Evolutionary conservation across 345 rosid genomes (phyloP).

Genomic region (Geranium brycei): DNA sequence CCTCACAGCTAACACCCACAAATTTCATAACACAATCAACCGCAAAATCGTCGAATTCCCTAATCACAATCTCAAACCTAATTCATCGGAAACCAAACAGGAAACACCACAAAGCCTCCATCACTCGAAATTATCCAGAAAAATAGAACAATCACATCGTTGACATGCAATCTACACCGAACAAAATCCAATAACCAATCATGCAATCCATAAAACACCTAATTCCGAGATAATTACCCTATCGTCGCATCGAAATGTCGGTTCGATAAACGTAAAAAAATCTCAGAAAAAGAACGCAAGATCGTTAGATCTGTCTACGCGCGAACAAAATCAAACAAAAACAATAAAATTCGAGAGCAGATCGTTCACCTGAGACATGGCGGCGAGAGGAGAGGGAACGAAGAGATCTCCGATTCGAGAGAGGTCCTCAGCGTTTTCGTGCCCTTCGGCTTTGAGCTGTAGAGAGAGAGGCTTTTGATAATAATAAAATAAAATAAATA

Average conservation of each 20-base stretch:
- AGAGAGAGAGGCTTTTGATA: not conserved
- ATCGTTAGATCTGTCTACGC: not conserved
- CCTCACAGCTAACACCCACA: not conserved
- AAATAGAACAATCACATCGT: not conserved
- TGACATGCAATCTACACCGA: not conserved
- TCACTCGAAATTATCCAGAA: not conserved
- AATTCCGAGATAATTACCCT: not conserved
- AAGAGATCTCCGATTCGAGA: not conserved
- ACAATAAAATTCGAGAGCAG: not conserved
- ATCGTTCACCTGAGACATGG: constrained; percentile 39
- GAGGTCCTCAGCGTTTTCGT: not conserved
- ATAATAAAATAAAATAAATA: not conserved
- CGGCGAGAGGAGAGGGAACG: not conserved
- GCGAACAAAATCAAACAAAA: too few relatives aligned
- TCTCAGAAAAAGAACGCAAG: not conserved
- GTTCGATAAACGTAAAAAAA: not conserved
- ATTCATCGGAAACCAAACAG: not conserved
- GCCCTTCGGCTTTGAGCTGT: not conserved
- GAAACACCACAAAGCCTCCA: not conserved
- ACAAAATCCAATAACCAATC: not conserved
- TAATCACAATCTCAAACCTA: not conserved
- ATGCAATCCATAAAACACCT: too few relatives aligned
- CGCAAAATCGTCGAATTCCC: not conserved
- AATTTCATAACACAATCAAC: not conserved
- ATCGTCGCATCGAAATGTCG: not conserved